A percentile compares a stretch with the other conserved stretches of the same genome.
Evolutionary conservation across 192 early-diverging fungal genomes (phyloP).

Genomic region (Phlyctochytrium bullatum): DNA sequence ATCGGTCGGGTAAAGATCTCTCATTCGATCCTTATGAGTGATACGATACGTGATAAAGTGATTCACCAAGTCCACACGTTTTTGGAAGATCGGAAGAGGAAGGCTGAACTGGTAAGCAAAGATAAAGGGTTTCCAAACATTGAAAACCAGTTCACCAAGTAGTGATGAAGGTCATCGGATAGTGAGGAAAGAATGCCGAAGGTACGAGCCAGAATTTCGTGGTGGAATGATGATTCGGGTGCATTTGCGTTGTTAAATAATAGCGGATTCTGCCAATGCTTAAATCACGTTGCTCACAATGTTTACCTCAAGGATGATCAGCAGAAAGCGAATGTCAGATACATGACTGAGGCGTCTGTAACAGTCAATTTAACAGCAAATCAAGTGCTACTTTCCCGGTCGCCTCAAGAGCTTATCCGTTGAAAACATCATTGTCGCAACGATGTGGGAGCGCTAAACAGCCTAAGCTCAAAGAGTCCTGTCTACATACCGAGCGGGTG

Average conservation of each 20-base stretch:
- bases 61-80: constrained; percentile 76
- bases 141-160: constrained; percentile 80
- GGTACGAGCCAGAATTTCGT: constrained; percentile 76
- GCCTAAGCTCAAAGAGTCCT: neutral
- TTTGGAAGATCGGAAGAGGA: constrained; percentile 59
- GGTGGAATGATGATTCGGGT: constrained; percentile 79
- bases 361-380: neutral
- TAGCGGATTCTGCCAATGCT: constrained; percentile 67
- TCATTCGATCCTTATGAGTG: constrained; percentile 53
- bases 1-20: constrained; percentile 72
- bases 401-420: constrained; percentile 38
- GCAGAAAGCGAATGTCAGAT: constrained; percentile 75
- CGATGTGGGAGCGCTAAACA: constrained; percentile 14
- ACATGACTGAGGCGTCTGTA: constrained; percentile 25
- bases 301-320: constrained; percentile 79
- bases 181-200: constrained; percentile 82
- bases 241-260: constrained; percentile 70
- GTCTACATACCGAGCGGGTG: constrained; percentile 18
- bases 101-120: constrained; percentile 36
- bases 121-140: constrained; percentile 39
- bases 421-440: constrained; percentile 34
- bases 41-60: constrained; percentile 82
- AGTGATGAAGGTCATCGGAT: constrained; percentile 81
- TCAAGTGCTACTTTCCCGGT: constrained; percentile 37
- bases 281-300: neutral